Percentiles rank a stretch among this genome's conserved stretches.
These are phyloP conservation scores for Diplogelasinospora grovesii DNA, from an alignment of 495 filamentous ascomycete species.

Conservation along the genomic window DNA sequence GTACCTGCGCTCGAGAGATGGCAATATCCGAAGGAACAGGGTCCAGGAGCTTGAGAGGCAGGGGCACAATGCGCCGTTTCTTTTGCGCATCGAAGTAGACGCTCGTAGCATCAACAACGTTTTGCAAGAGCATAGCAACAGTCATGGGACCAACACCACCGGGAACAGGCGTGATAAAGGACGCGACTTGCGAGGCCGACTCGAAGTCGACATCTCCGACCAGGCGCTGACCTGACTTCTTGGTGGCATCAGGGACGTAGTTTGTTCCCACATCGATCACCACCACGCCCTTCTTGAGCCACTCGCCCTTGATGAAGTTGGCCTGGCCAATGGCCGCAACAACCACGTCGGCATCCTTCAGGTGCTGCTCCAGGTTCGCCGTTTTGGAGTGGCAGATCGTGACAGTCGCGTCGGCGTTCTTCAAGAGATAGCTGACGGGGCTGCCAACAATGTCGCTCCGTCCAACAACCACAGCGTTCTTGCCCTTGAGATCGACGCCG, in stretches of 20 bases:
- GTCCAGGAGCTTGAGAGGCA: constrained; percentile 64
- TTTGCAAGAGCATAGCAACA: constrained; percentile 92
- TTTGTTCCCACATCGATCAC: constrained; percentile 98
- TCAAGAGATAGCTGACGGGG: constrained; percentile 89
- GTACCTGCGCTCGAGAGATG: constrained; percentile 80
- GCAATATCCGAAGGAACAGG: constrained; percentile 93
- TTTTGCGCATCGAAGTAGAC: constrained; percentile 76
- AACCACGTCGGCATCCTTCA: constrained; percentile 83
- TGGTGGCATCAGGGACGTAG: constrained; percentile 87
- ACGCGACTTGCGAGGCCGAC: constrained; percentile 76
- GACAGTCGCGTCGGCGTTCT: constrained; percentile 93
- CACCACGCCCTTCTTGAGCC: constrained; percentile 87
- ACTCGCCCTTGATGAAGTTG: constrained; percentile 85
- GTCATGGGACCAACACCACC: constrained; percentile 98
- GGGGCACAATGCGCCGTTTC: constrained; percentile 64
- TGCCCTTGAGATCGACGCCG: constrained; percentile 76
- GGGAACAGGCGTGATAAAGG: constrained; percentile 93
- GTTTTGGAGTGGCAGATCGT: constrained; percentile 94
- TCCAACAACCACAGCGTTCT: constrained; percentile 90
- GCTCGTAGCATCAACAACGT: constrained; percentile 79
- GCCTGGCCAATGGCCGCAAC: constrained; percentile 88
- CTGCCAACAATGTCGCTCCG: constrained; percentile 96
- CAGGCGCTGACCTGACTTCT: constrained; percentile 88
- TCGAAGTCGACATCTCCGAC: constrained; percentile 95
- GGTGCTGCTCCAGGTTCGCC: constrained; percentile 56